Evolutionary conservation across 441 rosid genomes (phyloP), one percentile per base, ranked within the genome.

Genomic region (Codiaeum variegatum): DNA sequence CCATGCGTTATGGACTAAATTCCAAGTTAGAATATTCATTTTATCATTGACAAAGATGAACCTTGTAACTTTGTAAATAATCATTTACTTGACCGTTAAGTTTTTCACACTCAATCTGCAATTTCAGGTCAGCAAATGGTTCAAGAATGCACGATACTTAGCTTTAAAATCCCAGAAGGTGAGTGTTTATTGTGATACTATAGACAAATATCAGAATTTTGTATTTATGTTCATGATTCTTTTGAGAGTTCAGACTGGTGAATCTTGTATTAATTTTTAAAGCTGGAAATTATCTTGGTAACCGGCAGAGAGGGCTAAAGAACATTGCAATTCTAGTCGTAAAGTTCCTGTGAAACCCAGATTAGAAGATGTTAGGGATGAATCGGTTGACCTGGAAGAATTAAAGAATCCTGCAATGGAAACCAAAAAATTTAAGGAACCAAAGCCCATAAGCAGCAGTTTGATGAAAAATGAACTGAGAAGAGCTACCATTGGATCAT

Each of bases 111-210:
- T 28, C 40, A 38, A 77, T 44, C 74, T 70, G 72, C 65, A 69
- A 73, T 69, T 80, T 84, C 96, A 95, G 99, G 97, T 95, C 63
- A 90, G 86, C 85, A 93, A 93, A 84, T 95, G 99, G 98, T 95
- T 95, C 84, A 93, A 93, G 88, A 95, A 95, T 82, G 83, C 98
- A n/a, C 87, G 99, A 29, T 95, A 93, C 79, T 70, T 86, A 79
- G 95, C 99, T 54, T 83, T 91, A 54, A 89, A 88, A 82, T 83
- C 80, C 62, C 84, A 97, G 78, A 95, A 90, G 98, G 99, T 95
- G 65, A 76, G 82, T 34, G 18, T 38, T n/a, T n/a, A n/a, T n/a
- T n/a, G n/a, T n/a, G n/a, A n/a, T n/a, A n/a, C n/a, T n/a, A n/a
- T n/a, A n/a, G n/a, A n/a, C n/a, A n/a, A n/a, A n/a, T n/a, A n/a